Base-by-base conservation (phyloP, 2,329 filamentous ascomycete genomes). In the Pseudogymnoascus sp. region DNA sequence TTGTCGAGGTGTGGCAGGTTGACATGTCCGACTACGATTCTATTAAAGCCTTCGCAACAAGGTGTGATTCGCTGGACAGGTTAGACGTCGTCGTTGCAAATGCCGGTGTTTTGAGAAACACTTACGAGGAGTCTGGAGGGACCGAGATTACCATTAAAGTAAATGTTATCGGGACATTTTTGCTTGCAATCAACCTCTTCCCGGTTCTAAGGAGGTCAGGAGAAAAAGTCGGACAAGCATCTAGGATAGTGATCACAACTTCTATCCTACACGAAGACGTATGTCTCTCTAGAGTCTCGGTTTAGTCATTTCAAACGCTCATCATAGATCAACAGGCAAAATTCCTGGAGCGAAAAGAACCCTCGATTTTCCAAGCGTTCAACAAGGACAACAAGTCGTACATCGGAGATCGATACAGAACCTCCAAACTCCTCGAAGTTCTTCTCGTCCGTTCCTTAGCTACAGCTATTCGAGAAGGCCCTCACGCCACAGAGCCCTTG, bases 81-180 rank as follows among this genome's bases (percentile, higher is more conserved):
- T 26, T 69, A 15, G 66, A 69, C 56, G 59, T 62, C 13, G 59
- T 67, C 37, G 31, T 67, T n/a, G 59, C 42, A 17, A 69, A 69
- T 65, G 67, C 67, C 3, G 66, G 64, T 5, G 61, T 67, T 7
- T 61, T n/a, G 11, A 53, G 10, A n/a, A 61, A 23, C 33, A 44
- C 44, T 15, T 68, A 66, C 59, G 11, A 50, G 9, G 62, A 61
- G 31, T 38, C 31, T 38, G 66, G 65, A 62, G 79, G 77, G 2
- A 73, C 76, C 62, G 80, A 82, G 69, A 68, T 68, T n/a, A 76
- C 72, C 29, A 68, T 81, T 59, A 77, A 76, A 3, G 74, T 82
- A 59, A 82, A 83, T 66, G 76, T 81, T 17, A 71, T 83, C 40
- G 75, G 74, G 2, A 82, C 78, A 0, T 77, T 78, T 40, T 70